A percentile compares a stretch with the other conserved stretches of the same genome.
Conservation (phyloP, 805 yeast species). For the Millerago galiae region DNA sequence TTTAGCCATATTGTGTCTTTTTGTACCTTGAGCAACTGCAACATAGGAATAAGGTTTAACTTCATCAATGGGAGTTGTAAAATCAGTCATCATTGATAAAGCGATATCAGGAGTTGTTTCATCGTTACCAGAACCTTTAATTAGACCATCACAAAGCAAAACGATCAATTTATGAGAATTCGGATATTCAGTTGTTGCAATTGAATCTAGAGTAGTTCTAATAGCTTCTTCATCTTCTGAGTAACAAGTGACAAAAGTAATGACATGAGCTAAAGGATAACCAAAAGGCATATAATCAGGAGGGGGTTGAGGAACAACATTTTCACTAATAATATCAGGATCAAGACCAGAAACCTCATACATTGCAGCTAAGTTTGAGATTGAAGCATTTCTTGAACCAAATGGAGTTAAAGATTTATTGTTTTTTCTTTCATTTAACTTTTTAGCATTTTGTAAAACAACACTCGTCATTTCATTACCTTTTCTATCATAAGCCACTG, state of each 20-base stretch:
- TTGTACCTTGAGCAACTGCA: conserved; percentile 90
- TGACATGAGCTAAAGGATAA: conserved; percentile 68
- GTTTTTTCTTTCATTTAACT: conserved; percentile 9
- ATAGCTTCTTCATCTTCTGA: conserved; percentile 87
- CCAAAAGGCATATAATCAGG: conserved; percentile 81
- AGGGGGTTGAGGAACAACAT: conserved; percentile 89
- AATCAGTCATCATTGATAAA: conserved; percentile 78
- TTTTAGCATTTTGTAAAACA: conserved; percentile 52
- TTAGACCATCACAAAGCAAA: conserved; percentile 87
- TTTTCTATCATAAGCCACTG: conserved; percentile 14
- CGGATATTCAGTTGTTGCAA: conserved; percentile 94
- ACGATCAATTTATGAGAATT: conserved; percentile 86
- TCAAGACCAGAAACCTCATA: conserved; percentile 41
- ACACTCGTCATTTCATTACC: conserved; percentile 42
- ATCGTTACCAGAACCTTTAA: conserved; percentile 92
- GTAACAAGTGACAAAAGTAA: conserved; percentile 84
- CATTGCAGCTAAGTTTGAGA: conserved; percentile 19
- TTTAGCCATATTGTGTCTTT: conserved; percentile 97
- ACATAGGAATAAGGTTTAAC: conserved; percentile 84
- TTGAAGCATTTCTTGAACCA: conserved; percentile 21
- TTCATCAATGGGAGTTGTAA: conserved; percentile 62
- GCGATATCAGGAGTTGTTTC: conserved; percentile 85
- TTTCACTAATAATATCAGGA: conserved; percentile 59
- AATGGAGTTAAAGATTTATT: conserved; percentile 14
- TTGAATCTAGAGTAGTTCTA: conserved; percentile 83